Base-by-base conservation (phyloP, 306 rosid species). In the Prunus kanzakura region DNA sequence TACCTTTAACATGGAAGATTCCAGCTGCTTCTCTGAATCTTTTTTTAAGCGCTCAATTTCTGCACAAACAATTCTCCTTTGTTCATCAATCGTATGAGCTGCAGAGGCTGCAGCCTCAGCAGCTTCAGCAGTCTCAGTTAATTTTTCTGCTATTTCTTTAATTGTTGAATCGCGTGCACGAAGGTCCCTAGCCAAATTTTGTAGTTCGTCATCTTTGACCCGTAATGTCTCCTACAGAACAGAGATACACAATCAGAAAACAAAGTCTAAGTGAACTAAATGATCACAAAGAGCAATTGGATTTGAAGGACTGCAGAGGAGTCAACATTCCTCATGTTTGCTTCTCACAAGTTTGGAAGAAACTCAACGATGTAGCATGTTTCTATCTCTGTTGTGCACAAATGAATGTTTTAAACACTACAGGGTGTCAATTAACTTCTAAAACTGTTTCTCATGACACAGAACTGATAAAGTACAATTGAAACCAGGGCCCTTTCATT, bases 81-180 rank as follows among this genome's bases (percentile, higher is more conserved):
- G 99, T 70, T 96, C 97, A 76, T 93, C 98, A 84, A 96, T 89
- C 15, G 86, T 91, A 84, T 89, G 88, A 67, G 98, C 99, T 71
- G 99, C 98, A 76, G 96, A 88, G 76, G 98, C 99, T 74, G 99
- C 99, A 35, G 96, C 97, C 90, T 96, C 99, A 2, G 99, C 98
- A 79, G 99, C 97, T 76, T 92, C 99, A 47, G 99, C 99, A 49
- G 98, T 96, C 85, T 96, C 99, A 49, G 99, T 81, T 66, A 96
- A 88, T 71, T 89, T 96, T 18, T 96, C 99, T 32, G 99, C 97
- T 71, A 96, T 89, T 56, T 89, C 96, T 82, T 85, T 91, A 82
- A 96, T 96, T 69, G 99, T 92, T 78, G 92, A 92, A 88, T 96
- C 96, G 7, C 97, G 93, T 76, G 99, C 88, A 55, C 99, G 96